Evolutionary conservation across 495 filamentous ascomycete genomes (phyloP).

Genomic region (Pseudotulostoma volvatum): DNA sequence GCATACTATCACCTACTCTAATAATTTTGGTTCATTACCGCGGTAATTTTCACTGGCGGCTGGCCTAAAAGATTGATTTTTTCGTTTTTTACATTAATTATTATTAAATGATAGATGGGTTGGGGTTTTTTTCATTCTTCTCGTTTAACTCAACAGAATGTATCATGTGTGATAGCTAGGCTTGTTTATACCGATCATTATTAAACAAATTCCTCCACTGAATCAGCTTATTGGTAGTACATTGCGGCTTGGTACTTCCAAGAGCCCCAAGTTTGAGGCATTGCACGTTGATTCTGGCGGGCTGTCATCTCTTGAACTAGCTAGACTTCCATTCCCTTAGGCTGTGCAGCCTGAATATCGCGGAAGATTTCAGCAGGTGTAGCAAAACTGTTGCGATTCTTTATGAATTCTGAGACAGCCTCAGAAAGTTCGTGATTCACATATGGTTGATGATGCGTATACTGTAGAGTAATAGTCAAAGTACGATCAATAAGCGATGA

Average conservation of each 20-base stretch:
- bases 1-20: too few relatives aligned
- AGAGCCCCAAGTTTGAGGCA: not conserved
- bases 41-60: too few relatives aligned
- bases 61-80: too few relatives aligned
- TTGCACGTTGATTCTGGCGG: not conserved
- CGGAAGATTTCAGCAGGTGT: constrained; percentile 1
- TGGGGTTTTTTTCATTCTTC: too few relatives aligned
- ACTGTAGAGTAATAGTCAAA: not conserved
- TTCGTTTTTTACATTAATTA: too few relatives aligned
- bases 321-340: not conserved
- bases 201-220: too few relatives aligned
- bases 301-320: not conserved
- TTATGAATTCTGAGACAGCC: constrained; percentile 1
- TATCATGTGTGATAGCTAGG: too few relatives aligned
- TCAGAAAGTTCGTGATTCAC: not conserved
- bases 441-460: constrained; percentile 1
- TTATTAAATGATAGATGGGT: too few relatives aligned
- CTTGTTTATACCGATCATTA: too few relatives aligned
- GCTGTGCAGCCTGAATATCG: not conserved
- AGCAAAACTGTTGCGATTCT: not conserved
- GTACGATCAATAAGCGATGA: constrained; percentile 1
- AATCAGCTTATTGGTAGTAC: not conserved
- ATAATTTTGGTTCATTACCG: too few relatives aligned
- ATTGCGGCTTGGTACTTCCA: not conserved
- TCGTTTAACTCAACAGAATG: too few relatives aligned